Conservation (phyloP, 2,329 filamentous ascomycete species). For the Cladophialophora chaetospira region DNA sequence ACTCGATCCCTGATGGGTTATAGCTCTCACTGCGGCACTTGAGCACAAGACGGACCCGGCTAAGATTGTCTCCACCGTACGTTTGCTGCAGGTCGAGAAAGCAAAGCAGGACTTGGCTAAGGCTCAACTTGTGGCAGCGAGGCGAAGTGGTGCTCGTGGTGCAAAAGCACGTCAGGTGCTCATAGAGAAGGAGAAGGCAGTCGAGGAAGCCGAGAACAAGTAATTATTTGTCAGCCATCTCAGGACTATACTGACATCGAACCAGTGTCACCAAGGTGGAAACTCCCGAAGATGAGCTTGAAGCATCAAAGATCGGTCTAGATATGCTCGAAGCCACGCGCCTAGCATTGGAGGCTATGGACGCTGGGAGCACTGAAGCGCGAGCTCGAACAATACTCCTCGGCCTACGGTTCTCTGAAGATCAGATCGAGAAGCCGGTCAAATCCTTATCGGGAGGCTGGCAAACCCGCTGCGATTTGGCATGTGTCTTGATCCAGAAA, state of each 20-base stretch:
- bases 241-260: not conserved
- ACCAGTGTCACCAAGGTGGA: slow-evolving; percentile 12
- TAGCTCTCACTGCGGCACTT: slow-evolving; percentile 62
- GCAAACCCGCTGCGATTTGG: slow-evolving; percentile 70
- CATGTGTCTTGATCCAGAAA: slow-evolving; percentile 67
- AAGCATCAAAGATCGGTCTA: slow-evolving; percentile 25
- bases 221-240: slow-evolving; percentile 39
- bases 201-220: slow-evolving; percentile 59
- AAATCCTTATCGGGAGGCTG: slow-evolving; percentile 71
- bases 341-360: slow-evolving; percentile 29
- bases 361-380: slow-evolving; percentile 30
- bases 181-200: slow-evolving; percentile 66
- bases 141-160: slow-evolving; percentile 74
- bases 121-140: slow-evolving; percentile 70
- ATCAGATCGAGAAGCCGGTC: slow-evolving; percentile 29
- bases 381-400: slow-evolving; percentile 28
- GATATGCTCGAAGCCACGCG: slow-evolving; percentile 31
- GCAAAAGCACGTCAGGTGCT: slow-evolving; percentile 75
- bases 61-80: slow-evolving; percentile 61
- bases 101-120: slow-evolving; percentile 66
- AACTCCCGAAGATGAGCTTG: slow-evolving; percentile 19
- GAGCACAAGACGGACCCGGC: slow-evolving; percentile 58
- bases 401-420: slow-evolving; percentile 29
- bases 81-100: slow-evolving; percentile 63
- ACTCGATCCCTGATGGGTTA: not conserved